These are phyloP conservation scores for Populus hybrid DNA, from an alignment of 441 rosid species.

Conservation along the genomic window DNA sequence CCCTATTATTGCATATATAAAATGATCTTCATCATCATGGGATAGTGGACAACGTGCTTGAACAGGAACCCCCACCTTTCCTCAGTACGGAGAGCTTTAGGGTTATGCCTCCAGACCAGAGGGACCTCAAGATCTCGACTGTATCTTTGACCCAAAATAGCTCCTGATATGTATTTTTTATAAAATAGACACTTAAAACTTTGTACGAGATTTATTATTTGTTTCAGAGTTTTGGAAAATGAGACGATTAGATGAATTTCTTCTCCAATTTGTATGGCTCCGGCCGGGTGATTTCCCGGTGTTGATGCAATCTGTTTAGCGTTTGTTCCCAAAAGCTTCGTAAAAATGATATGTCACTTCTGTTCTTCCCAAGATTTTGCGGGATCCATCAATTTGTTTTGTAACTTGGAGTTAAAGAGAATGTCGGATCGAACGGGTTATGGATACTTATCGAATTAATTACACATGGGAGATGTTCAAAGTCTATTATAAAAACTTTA, in stretches of 20 bases:
- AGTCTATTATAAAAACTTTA: no score
- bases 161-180: no score
- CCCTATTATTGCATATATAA: not conserved
- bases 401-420: no score
- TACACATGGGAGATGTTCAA: no score
- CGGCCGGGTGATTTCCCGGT: no score
- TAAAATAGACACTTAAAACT: no score
- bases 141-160: not conserved
- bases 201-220: not conserved
- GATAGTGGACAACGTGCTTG: slow-evolving; percentile 29
- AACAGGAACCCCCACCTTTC: slow-evolving; percentile 31
- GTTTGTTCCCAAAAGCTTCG: not conserved
- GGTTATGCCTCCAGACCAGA: not conserved
- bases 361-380: no score
- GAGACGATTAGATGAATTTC: not conserved
- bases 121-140: not conserved
- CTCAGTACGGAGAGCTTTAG: not conserved
- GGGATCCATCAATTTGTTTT: no score
- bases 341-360: no score
- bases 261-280: not conserved
- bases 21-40: not conserved
- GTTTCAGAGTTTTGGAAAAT: not conserved
- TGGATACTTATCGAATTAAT: no score
- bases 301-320: not conserved
- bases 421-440: no score